phyloP scores from a whole-genome alignment of 2,329 filamentous ascomycete genomes.

The Alternaria sp. region DNA sequence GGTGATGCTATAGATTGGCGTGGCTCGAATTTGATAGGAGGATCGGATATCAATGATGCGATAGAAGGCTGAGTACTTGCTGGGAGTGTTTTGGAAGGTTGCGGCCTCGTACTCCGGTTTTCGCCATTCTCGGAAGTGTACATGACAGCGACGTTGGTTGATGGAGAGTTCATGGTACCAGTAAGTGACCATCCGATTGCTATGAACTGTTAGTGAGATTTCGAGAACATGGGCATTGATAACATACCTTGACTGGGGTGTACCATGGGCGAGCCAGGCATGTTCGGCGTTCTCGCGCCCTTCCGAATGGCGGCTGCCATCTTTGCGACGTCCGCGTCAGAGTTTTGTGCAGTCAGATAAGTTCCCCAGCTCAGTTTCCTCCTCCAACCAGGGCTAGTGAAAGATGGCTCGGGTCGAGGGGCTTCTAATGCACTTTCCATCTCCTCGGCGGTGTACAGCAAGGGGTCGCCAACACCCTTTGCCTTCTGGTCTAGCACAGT shows the following conservation, averaged over 20 bases:
- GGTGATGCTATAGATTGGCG: constrained; percentile 29
- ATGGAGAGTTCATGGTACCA: constrained; percentile 84
- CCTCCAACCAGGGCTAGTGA: constrained; percentile 60
- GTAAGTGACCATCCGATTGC: constrained; percentile 87
- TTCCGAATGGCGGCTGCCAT: constrained; percentile 41
- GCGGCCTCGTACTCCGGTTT: constrained; percentile 28
- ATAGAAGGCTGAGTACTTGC: constrained; percentile 37
- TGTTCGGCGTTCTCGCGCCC: constrained; percentile 35
- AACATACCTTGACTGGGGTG: constrained; percentile 58
- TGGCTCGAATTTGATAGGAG: constrained; percentile 36
- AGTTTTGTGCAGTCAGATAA: constrained; percentile 45
- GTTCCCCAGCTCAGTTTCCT: constrained; percentile 54
- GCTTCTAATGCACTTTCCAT: constrained; percentile 72
- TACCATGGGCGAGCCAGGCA: constrained; percentile 55
- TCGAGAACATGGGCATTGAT: too few species aligned
- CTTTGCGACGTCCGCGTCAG: constrained; percentile 38
- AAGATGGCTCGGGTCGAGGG: constrained; percentile 56
- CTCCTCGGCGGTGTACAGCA: constrained; percentile 72
- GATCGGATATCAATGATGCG: constrained; percentile 38
- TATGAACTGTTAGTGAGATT: constrained; percentile 32
- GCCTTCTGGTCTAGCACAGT: constrained; percentile 87
- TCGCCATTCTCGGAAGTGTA: constrained; percentile 65
- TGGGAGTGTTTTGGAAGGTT: constrained; percentile 24
- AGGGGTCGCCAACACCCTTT: constrained; percentile 81
- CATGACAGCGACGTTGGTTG: constrained; percentile 80